Percentiles rank a stretch among this genome's conserved stretches.
Evolutionary conservation across 192 early-diverging fungal species (phyloP).

Genomic region (Rhizoclosmatium globosum): DNA sequence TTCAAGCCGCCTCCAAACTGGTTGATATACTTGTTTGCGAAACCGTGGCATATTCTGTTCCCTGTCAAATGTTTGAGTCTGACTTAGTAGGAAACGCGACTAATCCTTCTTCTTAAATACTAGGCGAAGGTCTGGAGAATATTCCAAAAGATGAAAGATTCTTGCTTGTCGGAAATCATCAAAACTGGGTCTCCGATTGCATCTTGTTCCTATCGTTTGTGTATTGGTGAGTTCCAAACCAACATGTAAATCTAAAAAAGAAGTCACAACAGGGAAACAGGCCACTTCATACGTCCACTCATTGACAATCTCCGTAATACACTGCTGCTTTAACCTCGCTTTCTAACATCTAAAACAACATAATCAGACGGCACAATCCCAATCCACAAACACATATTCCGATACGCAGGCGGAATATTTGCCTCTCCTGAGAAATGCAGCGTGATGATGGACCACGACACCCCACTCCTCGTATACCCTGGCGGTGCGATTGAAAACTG

Average conservation of each 20-base stretch:
- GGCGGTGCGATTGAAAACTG: conserved; percentile 42
- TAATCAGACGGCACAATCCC: conserved; percentile 34
- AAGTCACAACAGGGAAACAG: conserved; percentile 7
- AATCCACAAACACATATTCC: conserved; percentile 25
- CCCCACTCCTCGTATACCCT: conserved; percentile 41
- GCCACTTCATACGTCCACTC: conserved; percentile 33
- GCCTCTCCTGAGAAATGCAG: conserved; percentile 17
- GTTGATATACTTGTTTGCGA: background rate
- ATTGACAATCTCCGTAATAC: conserved; percentile 30
- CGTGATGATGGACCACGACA: conserved; percentile 22
- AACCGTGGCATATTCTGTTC: conserved; percentile 1
- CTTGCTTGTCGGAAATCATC: conserved; percentile 47
- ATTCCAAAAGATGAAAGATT: conserved; percentile 1
- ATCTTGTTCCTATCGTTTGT: no score
- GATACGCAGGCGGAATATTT: conserved; percentile 31
- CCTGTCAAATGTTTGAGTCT: background rate
- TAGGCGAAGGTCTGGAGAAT: background rate
- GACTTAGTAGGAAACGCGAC: background rate
- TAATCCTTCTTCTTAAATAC: background rate
- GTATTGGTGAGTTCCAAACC: no score
- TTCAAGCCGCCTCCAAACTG: background rate
- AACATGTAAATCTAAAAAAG: no score
- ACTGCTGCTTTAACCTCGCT: background rate
- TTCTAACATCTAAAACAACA: background rate
- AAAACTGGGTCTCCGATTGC: background rate